Percentiles rank a stretch among this genome's conserved stretches.
These are phyloP conservation scores for Dryadomyces sulphureus DNA, from an alignment of 2,329 filamentous ascomycete species.

Conservation along the genomic window DNA sequence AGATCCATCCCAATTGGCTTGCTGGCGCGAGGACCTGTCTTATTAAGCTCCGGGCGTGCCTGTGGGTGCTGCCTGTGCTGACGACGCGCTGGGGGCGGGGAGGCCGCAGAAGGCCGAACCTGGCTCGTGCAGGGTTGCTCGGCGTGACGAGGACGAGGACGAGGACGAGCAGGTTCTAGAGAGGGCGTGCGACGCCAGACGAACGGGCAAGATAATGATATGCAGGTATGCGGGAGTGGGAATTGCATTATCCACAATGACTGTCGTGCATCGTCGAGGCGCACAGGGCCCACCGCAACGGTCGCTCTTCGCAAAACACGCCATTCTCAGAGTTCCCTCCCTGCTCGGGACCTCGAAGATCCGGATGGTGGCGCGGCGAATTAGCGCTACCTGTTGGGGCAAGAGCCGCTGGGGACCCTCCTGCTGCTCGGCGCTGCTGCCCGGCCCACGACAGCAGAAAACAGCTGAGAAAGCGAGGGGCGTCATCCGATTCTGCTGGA, in stretches of 20 bases:
- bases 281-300: neutral
- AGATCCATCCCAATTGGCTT: no score
- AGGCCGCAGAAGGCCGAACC: no score
- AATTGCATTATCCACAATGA: neutral
- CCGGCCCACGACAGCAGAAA: neutral
- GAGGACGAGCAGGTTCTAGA: neutral
- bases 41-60: neutral
- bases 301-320: conserved; percentile 4
- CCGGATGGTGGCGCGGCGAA: conserved; percentile 6
- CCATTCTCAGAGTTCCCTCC: conserved; percentile 4
- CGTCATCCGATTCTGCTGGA: conserved; percentile 2
- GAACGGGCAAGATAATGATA: no score
- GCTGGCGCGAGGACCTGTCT: neutral
- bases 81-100: no score
- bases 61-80: no score
- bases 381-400: conserved; percentile 3
- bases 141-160: neutral
- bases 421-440: neutral
- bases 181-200: no score
- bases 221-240: neutral
- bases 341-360: conserved; percentile 4
- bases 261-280: neutral
- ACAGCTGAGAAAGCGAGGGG: neutral
- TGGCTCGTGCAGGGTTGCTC: no score
- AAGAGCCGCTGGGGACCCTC: neutral